Evolutionary conservation across 2,329 filamentous ascomycete species (phyloP).

Genomic region (Cordyceps tenuipes): DNA sequence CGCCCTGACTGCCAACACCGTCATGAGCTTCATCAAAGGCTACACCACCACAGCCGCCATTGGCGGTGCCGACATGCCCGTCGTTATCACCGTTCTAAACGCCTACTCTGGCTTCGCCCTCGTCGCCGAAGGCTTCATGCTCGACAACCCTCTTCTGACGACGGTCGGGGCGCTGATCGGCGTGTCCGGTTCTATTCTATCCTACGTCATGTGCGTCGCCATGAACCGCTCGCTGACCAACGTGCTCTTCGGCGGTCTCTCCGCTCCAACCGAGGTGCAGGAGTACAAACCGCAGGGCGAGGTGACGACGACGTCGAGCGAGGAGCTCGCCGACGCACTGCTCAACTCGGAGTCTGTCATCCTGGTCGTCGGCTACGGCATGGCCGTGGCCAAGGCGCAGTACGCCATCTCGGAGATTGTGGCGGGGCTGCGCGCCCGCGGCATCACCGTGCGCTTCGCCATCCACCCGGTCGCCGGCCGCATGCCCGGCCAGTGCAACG

Average conservation of each 20-base stretch:
- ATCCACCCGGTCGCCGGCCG: conserved; percentile 86
- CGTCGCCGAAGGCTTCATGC: conserved; percentile 86
- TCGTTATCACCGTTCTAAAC: conserved; percentile 84
- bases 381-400: conserved; percentile 90
- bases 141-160: conserved; percentile 77
- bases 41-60: conserved; percentile 84
- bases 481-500: conserved; percentile 92
- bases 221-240: conserved; percentile 91
- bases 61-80: conserved; percentile 89
- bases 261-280: conserved; percentile 42
- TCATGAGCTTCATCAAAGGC: conserved; percentile 75
- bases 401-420: conserved; percentile 84
- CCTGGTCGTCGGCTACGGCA: conserved; percentile 85
- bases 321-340: conserved; percentile 71
- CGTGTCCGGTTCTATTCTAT: conserved; percentile 80
- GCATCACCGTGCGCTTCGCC: conserved; percentile 76
- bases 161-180: conserved; percentile 82
- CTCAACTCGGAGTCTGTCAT: conserved; percentile 75
- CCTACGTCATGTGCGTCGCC: conserved; percentile 78
- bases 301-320: conserved; percentile 68
- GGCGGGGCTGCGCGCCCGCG: conserved; percentile 60
- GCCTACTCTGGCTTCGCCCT: conserved; percentile 87
- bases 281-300: conserved; percentile 73
- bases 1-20: conserved; percentile 67
- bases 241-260: conserved; percentile 69